phyloP scores from a whole-genome alignment of 2,329 filamentous ascomycete species.

The Dactylellina sp. region DNA sequence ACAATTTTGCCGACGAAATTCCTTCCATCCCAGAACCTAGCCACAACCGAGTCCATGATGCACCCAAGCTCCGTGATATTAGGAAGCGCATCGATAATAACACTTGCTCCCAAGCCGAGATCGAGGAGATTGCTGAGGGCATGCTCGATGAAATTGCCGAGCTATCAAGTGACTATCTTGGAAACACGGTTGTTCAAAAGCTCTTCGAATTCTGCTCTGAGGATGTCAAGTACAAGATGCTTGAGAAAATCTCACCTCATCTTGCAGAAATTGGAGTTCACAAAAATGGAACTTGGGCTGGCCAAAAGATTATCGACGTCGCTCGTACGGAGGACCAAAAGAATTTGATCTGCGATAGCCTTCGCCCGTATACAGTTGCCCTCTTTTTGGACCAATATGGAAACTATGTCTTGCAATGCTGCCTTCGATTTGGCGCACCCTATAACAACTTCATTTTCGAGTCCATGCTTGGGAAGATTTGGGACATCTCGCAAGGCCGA shows the following conservation, averaged over 20 bases:
- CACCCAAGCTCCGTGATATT: constrained; percentile 92
- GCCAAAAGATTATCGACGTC: constrained; percentile 98
- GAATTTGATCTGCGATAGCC: constrained; percentile 82
- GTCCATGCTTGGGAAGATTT: constrained; percentile 92
- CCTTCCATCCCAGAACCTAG: constrained; percentile 88
- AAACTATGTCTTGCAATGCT: constrained; percentile 98
- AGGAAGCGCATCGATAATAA: constrained; percentile 98
- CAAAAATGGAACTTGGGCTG: constrained; percentile 99
- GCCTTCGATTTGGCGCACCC: constrained; percentile 87
- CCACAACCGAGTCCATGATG: constrained; percentile 89
- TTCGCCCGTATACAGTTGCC: constrained; percentile 87
- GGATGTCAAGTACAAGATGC: constrained; percentile 88
- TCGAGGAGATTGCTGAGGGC: constrained; percentile 88
- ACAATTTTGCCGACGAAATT: constrained; percentile 81
- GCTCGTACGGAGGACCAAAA: constrained; percentile 87
- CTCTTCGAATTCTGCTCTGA: constrained; percentile 97
- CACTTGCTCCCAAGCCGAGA: constrained; percentile 83
- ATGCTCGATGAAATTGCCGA: constrained; percentile 98
- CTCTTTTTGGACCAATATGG: constrained; percentile 97
- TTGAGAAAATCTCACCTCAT: constrained; percentile 86
- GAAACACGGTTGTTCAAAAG: constrained; percentile 99
- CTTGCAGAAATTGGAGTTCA: constrained; percentile 96
- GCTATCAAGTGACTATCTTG: constrained; percentile 83
- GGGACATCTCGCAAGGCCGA: constrained; percentile 90
- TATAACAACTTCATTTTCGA: constrained; percentile 98